Evolutionary conservation across 768 basidiomycete genomes (phyloP), one percentile per base, ranked within the genome.

Genomic region (Mrakia blollopis): DNA sequence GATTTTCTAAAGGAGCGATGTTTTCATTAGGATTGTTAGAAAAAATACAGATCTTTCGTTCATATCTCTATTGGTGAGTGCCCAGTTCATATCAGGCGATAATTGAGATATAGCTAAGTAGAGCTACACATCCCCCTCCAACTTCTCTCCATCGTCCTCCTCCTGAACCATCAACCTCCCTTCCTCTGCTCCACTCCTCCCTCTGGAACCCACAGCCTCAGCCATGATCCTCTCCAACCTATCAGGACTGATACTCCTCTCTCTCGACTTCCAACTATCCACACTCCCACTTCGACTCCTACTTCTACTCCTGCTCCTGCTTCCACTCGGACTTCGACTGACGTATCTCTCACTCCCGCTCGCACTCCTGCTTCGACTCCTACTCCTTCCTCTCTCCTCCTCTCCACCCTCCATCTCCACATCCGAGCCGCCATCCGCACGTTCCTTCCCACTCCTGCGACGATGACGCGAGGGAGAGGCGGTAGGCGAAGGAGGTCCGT

Each of bases 141-240:
- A 8, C 54, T 37, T 54, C 71, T 72, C 71, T 14, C 25, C 71
- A 23, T 72, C 71, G 18, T 72, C 71, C 35, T 30, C 54, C 8
- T 5, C 50, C n/a, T n/a, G n/a, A 2, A 60, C 14, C 5, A 18
- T n/a, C 28, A 37, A 35, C 62, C 28, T 39, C 61, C 21, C 47
- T 23, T 37, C 37, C 62, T 37, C 62, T 3, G 25, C 52, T 3
- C 11, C 54, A 21, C 47, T 21, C 37, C 54, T 44, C 28, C 76
- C 57, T 13, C 72, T 57, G 50, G 32, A 44, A 10, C 76, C 76
- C 0, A 77, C 76, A 11, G 76, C 76, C 47, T 72, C 76, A 21
- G 71, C 72, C 76, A 77, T 67, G 61, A 77, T 77, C 60, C 76
- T 71, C 69, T 77, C 76, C 60, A 77, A 62, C 37, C 76, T 71